Evolutionary conservation across 306 rosid genomes (phyloP), one percentile per base, ranked within the genome.

Genomic region (Corylus avellana): DNA sequence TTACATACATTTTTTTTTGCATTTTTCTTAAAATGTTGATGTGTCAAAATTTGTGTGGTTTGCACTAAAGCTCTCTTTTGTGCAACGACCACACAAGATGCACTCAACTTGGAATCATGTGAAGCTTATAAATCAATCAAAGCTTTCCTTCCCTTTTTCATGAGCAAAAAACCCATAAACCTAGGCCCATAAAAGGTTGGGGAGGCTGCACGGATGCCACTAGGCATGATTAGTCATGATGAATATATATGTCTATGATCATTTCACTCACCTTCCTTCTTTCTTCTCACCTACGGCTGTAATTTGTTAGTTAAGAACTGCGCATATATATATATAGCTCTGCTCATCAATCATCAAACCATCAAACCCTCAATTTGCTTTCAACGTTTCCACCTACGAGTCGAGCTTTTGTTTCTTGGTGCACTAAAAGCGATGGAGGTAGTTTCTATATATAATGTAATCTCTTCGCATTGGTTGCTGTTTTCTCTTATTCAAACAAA

Each of bases 261-360:
- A 62, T 62, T 62, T 62, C 69, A 4, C 69, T 62, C 69, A 27
- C 69, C 69, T 62, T 62, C 68, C 32, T 57, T 46, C 49, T 46
- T 32, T 32, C 35, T 46, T 9, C 1, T 9, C 49, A 6, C 49
- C 49, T 46, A 46, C 49, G 7, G 6, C 16, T 56, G n/a, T n/a
- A 1, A 8, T 8, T 22, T 58, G 29, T 58, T 58, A 58, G 7
- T 57, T 10, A 56, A n/a, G 35, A 58, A 58, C 6, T 39, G 8
- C 7, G 64, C 64, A 20, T 0, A 22, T 58, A 22, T 58, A 58
- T 22, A 58, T 6, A 9, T n/a, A 3, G 9, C 35, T 17, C 35
- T 17, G 25, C 16, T 1, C 8, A 25, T 62, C 42, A 42, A 62
- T 62, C 35, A 62, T 62, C 22, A 22, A 22, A 22, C 22, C 22